Evolutionary conservation across 441 rosid genomes (phyloP).

Genomic region (Erysimum cheiri): DNA sequence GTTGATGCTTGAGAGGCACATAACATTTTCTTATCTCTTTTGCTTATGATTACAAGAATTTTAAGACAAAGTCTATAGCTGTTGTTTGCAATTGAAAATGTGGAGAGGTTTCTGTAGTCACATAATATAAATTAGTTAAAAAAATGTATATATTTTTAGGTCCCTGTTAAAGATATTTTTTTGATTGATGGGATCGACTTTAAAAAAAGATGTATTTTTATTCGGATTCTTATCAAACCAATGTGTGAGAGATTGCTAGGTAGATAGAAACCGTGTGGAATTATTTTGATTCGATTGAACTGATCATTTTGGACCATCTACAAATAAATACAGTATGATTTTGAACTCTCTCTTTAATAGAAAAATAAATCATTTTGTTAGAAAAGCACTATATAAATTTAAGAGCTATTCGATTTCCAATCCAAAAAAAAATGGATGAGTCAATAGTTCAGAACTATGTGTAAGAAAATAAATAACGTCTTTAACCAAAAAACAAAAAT

Average conservation of each 20-base stretch:
- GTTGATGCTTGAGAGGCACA: conserved; percentile 89
- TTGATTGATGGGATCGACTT: conserved; percentile 33
- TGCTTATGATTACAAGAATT: not conserved
- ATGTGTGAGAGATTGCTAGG: conserved; percentile 24
- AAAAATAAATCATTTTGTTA: not conserved
- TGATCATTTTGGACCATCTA: conserved; percentile 16
- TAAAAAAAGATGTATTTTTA: conserved; percentile 18
- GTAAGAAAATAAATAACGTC: not conserved
- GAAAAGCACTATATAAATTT: not conserved
- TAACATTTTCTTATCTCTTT: conserved; percentile 39
- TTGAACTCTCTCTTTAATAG: not conserved
- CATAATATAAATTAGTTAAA: conserved; percentile 20
- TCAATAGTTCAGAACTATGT: not conserved
- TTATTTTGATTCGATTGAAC: conserved; percentile 10
- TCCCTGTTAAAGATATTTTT: conserved; percentile 1
- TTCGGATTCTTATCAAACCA: conserved; percentile 40
- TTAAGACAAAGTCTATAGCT: not conserved
- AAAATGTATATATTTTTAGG: conserved; percentile 7
- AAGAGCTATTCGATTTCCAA: not conserved
- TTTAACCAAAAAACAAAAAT: no score
- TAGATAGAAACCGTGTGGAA: conserved; percentile 34
- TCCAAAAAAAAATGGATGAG: not conserved
- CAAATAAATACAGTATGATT: not conserved
- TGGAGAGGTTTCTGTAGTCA: conserved; percentile 5
- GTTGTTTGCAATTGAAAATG: not conserved